Evolutionary conservation across 225 moss, liverwort and hornwort genomes (phyloP), one percentile per base, ranked within the genome.

Genomic region (Sphagnum tenellum): DNA sequence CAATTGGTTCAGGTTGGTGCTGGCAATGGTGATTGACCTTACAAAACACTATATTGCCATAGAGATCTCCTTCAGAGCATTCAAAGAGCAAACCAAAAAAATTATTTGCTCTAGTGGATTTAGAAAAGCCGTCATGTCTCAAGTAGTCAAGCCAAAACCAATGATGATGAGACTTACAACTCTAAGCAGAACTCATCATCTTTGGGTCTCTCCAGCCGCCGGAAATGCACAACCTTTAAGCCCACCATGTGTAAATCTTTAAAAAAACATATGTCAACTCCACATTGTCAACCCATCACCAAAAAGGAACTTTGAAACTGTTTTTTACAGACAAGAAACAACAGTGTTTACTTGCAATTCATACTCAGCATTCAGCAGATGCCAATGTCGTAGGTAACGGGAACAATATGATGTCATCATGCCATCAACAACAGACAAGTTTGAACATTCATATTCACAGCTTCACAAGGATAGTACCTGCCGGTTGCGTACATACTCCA

Each of bases 401-500:
- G 49, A 52, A 49, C 29, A 29, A 29, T 29, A 29, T 29, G 57
- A 71, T 74, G 74, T 68, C 14, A 47, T 44, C 68, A 77, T 52
- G 67, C 76, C 64, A 67, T 12, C 3, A 49, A 29, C 29, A 29
- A 29, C 29, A 29, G 29, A 29, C 29, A 29, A 29, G 29, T 29
- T 29, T 29, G 29, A 29, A 29, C 29, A 29, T 29, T 29, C 29
- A 29, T 29, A 29, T 29, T 29, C 29, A 29, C 29, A 29, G 29
- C 29, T 29, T 29, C 29, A 29, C 29, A 29, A 7, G 49, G 56
- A 52, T 14, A 61, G 46, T 68, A 86, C 91, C 86, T 94, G 91
- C 12, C 91, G 83, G 65, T 91, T 91, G 75, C 80, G 83, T 12
- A 78, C 76, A 56, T 85, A 85, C 73, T 87, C 82, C 79, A 82